Percentiles rank a stretch among this genome's conserved stretches.
These are phyloP conservation scores for Colletotrichum orchidophilum DNA, from an alignment of 2,329 filamentous ascomycete genomes.

Conservation along the genomic window DNA sequence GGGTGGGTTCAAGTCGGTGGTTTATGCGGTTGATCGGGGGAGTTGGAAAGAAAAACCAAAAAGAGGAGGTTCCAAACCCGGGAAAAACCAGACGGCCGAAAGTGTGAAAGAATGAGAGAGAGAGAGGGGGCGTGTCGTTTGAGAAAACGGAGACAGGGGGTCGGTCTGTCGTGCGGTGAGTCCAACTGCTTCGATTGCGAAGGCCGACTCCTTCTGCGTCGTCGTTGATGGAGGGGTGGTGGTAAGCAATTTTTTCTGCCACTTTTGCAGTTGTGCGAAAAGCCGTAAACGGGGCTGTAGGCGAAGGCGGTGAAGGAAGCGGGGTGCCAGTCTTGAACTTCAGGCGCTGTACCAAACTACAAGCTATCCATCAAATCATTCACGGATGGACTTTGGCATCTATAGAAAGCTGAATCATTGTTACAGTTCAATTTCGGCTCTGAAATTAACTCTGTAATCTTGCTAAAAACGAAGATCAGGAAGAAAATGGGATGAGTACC, in stretches of 20 bases:
- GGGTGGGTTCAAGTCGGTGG: constrained; percentile 27
- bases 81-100: constrained; percentile 30
- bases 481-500: background rate
- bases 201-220: constrained; percentile 18
- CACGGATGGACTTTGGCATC: too few relatives aligned
- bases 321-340: background rate
- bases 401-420: too few relatives aligned
- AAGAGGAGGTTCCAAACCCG: constrained; percentile 34
- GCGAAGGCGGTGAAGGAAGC: constrained; percentile 46
- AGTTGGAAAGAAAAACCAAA: constrained; percentile 31
- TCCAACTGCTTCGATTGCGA: constrained; percentile 25
- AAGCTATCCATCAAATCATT: background rate
- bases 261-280: constrained; percentile 29
- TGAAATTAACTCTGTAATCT: background rate
- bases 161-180: constrained; percentile 32
- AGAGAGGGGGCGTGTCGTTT: constrained; percentile 28
- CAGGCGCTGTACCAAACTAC: background rate
- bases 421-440: too few relatives aligned
- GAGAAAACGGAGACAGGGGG: constrained; percentile 32
- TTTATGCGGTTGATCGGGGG: constrained; percentile 25
- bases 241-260: constrained; percentile 32
- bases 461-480: background rate
- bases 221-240: constrained; percentile 32
- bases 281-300: constrained; percentile 45
- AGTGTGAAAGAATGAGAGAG: constrained; percentile 11